These are phyloP conservation scores for Eutrema japonicum DNA, from an alignment of 345 rosid genomes.

Conservation along the genomic window DNA sequence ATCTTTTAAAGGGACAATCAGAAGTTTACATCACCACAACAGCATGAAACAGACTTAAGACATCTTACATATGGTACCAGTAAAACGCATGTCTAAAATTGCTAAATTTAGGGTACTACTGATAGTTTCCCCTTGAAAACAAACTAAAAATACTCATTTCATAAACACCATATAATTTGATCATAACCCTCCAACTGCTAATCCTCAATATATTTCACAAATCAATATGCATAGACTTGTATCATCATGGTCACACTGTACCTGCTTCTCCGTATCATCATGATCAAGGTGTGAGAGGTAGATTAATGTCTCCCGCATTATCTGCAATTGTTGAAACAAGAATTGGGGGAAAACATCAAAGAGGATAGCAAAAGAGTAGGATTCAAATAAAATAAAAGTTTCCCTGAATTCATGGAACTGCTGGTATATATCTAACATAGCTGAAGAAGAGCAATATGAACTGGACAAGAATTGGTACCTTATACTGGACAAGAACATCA, in stretches of 20 bases:
- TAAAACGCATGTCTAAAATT: background rate
- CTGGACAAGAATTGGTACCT: constrained; percentile 54
- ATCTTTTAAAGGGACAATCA: constrained; percentile 57
- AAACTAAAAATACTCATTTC: constrained; percentile 4
- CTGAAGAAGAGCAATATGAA: constrained; percentile 18
- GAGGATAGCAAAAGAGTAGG: constrained; percentile 19
- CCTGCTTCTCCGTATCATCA: constrained; percentile 99
- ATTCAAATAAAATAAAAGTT: background rate
- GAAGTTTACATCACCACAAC: constrained; percentile 24
- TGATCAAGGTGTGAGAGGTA: constrained; percentile 97
- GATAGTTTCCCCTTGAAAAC: background rate
- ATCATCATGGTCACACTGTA: constrained; percentile 39
- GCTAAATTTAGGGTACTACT: background rate
- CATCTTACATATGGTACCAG: background rate
- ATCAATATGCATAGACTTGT: constrained; percentile 16
- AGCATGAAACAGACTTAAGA: constrained; percentile 16
- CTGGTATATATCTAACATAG: constrained; percentile 1
- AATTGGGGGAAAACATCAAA: background rate
- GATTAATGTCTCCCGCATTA: constrained; percentile 94
- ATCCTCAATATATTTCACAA: constrained; percentile 12
- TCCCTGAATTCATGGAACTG: constrained; percentile 14
- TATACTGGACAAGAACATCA: constrained; percentile 98
- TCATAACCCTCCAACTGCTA: constrained; percentile 17
- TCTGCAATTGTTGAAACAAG: constrained; percentile 56
- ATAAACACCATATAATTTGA: constrained; percentile 3